Evolutionary conservation across 805 yeast species (phyloP), one percentile per base, ranked within the genome.

Genomic region (Candida germanica): DNA sequence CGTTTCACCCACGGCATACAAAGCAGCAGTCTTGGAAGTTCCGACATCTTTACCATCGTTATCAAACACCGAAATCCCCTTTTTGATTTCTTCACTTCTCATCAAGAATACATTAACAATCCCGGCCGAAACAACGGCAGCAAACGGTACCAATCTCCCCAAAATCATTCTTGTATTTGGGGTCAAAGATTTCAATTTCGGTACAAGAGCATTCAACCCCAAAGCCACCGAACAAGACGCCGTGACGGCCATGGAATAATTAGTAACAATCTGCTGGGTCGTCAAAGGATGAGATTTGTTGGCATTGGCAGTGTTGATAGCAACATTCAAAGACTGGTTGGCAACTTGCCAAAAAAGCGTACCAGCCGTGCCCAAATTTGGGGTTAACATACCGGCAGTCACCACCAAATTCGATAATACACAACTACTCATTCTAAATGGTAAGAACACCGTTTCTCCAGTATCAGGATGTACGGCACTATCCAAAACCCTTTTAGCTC

Each of bases 111-210:
- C 96, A 49, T 93, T 93, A 26, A 88, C 95, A 22, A 93, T 71
- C 56, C 98, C 98, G 1, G 99, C 99, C 35, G 93, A 80, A 1
- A 89, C 97, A 23, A 93, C 99, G 1, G 99, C 99, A 0, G 98
- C 98, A 66, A 93, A 93, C 5, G 99, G 99, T 9, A 93, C 95
- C 39, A 93, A 71, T 48, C 99, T 80, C 27, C 89, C 82, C 38
- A 93, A 62, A 20, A 89, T 71, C 48, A 82, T 63, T 53, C 71
- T 79, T 2, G 97, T 78, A 40, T 68, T 67, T 2, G 95, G 80
- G n/a, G 75, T 59, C n/a, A 93, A 55, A 22, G 72, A 68, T 49
- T 75, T 83, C 52, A 93, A 67, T 45, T 83, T 75, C 13, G 98
- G 98, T n/a, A 93, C 97, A 20, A 88, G 54, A 15, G 95, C 76